Evolutionary conservation across 345 rosid genomes (phyloP).

Genomic region (Eucalyptus coolabah): DNA sequence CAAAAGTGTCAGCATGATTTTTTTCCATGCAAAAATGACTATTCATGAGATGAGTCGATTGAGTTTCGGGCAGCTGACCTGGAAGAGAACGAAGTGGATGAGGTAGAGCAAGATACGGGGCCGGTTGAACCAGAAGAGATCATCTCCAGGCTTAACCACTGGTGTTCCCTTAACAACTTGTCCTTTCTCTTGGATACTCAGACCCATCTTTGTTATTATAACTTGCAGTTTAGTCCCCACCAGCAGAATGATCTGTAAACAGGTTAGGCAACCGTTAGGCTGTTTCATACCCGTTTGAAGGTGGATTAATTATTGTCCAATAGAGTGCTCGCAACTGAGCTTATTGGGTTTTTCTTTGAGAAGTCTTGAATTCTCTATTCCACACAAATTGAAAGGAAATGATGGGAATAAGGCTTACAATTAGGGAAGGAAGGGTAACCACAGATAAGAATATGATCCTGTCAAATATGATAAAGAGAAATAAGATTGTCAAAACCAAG

Average conservation of each 20-base stretch:
- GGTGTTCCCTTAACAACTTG: conserved; percentile 33
- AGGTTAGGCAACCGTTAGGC: neutral
- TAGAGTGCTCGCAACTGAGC: neutral
- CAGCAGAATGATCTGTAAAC: conserved; percentile 22
- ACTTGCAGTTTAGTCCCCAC: conserved; percentile 48
- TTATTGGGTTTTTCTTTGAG: neutral
- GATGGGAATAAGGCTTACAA: conserved; percentile 2
- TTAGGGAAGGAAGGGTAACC: conserved; percentile 26
- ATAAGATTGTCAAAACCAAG: neutral
- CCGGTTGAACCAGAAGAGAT: conserved; percentile 40
- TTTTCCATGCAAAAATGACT: neutral
- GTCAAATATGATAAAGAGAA: neutral
- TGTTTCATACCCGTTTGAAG: neutral
- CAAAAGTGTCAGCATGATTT: neutral
- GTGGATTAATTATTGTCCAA: neutral
- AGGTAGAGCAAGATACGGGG: conserved; percentile 30
- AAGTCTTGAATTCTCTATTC: neutral
- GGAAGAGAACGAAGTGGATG: conserved; percentile 33
- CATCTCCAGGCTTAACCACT: conserved; percentile 39
- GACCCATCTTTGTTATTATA: conserved; percentile 43
- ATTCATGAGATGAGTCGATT: neutral
- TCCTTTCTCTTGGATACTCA: conserved; percentile 9
- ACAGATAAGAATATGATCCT: conserved; percentile 18
- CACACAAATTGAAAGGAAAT: neutral
- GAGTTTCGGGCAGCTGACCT: conserved; percentile 9